phyloP scores from a whole-genome alignment of 306 rosid genomes.

The Quercus ilex region DNA sequence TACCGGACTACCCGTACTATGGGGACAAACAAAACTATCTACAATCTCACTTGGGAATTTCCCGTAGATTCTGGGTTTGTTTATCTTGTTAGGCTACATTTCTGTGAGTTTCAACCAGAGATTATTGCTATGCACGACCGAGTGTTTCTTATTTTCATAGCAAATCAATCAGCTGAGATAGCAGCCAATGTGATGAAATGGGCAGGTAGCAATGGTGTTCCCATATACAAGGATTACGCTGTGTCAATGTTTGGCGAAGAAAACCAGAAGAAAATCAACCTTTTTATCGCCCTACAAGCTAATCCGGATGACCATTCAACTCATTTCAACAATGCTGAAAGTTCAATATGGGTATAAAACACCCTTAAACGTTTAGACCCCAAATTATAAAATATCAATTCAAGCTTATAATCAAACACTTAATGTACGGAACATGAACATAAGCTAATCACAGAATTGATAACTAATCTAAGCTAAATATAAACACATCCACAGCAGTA shows the following conservation, averaged over 20 bases:
- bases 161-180: background rate
- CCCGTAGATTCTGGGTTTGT: background rate
- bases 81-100: constrained; percentile 24
- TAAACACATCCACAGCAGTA: no score
- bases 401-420: no score
- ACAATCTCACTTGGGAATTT: constrained; percentile 23
- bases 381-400: no score
- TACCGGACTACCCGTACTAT: constrained; percentile 1
- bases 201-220: background rate
- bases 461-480: no score
- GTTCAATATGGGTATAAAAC: no score
- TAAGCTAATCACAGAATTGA: no score
- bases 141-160: background rate
- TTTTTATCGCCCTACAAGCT: background rate
- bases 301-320: rapidly evolving
- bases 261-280: background rate
- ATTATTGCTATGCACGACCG: rapidly evolving
- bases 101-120: background rate
- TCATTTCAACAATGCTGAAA: no score
- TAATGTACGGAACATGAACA: no score
- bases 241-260: background rate
- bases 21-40: rapidly evolving
- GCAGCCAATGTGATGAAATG: background rate
- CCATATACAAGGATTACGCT: background rate
- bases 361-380: no score